A percentile compares a stretch with the other conserved stretches of the same genome.
These are phyloP conservation scores for Xylariales sp. DNA, from an alignment of 2,329 filamentous ascomycete genomes.

Conservation along the genomic window DNA sequence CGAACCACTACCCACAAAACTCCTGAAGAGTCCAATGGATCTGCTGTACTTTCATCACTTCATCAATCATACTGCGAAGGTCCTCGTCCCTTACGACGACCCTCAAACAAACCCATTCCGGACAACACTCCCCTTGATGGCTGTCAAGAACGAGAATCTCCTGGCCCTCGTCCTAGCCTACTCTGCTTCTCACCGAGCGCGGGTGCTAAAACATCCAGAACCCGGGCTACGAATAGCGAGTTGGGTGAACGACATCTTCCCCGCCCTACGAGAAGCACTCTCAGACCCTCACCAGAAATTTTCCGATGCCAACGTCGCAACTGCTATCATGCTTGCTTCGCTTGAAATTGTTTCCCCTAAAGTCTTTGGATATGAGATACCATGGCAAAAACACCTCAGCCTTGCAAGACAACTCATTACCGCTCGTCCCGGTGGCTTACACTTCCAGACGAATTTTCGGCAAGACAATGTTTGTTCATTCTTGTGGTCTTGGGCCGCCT, in stretches of 20 bases:
- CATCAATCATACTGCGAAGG: constrained; percentile 71
- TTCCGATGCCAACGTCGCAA: constrained; percentile 69
- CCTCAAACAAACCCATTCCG: constrained; percentile 49
- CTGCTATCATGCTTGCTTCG: constrained; percentile 79
- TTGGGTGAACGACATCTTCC: constrained; percentile 77
- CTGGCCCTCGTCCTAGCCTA: constrained; percentile 75
- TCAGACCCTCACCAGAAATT: constrained; percentile 57
- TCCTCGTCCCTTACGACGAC: constrained; percentile 47
- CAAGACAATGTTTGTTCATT: constrained; percentile 64
- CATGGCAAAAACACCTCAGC: constrained; percentile 75
- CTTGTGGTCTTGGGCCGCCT: constrained; percentile 76
- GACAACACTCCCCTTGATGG: constrained; percentile 53
- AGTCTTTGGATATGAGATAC: constrained; percentile 73
- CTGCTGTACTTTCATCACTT: constrained; percentile 64
- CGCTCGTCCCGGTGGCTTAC: constrained; percentile 44
- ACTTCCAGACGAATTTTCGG: constrained; percentile 45
- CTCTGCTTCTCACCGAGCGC: constrained; percentile 74
- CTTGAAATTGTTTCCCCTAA: constrained; percentile 79
- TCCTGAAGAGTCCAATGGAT: constrained; percentile 74
- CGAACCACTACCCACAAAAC: constrained; percentile 42
- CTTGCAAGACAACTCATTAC: constrained; percentile 73
- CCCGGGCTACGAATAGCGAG: constrained; percentile 72
- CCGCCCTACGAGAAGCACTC: constrained; percentile 63
- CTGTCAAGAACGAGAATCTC: constrained; percentile 63
- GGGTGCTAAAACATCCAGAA: constrained; percentile 67